Conservation (phyloP, 306 rosid species). For the Albizia julibrissin region DNA sequence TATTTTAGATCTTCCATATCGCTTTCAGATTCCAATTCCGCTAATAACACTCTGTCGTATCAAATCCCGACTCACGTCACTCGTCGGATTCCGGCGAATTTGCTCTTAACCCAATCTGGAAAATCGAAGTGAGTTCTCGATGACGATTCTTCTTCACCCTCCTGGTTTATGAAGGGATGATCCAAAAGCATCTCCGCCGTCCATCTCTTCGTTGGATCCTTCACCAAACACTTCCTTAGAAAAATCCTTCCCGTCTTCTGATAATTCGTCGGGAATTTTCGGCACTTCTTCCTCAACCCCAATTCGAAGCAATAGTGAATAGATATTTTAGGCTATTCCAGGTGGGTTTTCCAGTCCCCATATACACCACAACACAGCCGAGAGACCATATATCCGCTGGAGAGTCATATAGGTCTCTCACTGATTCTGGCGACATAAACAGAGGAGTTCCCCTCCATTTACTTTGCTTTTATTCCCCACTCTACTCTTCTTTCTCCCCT, state of each 20-base stretch:
- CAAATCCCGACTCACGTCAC: neutral
- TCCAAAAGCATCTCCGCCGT: constrained; percentile 80
- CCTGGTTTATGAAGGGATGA: constrained; percentile 54
- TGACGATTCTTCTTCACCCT: constrained; percentile 7
- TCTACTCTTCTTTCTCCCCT: constrained; percentile 42
- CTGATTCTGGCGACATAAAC: too few species aligned
- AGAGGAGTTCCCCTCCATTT: constrained; percentile 11
- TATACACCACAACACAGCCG: too few species aligned
- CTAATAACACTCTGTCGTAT: constrained; percentile 7
- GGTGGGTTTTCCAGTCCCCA: too few species aligned
- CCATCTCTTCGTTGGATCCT: constrained; percentile 74
- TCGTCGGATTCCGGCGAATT: constrained; percentile 33
- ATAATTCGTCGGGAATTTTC: constrained; percentile 24
- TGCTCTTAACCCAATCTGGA: constrained; percentile 63
- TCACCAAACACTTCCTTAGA: constrained; percentile 56
- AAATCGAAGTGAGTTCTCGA: constrained; percentile 81
- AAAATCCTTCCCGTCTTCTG: constrained; percentile 34
- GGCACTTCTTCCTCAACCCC: constrained; percentile 68
- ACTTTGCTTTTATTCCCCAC: neutral
- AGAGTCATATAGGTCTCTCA: too few species aligned
- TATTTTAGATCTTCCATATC: too few species aligned
- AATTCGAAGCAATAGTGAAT: too few species aligned
- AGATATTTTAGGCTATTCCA: too few species aligned
- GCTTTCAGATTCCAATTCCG: too few species aligned
- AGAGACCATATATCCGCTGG: too few species aligned